Percentiles rank a stretch among this genome's conserved stretches.
phyloP scores from a whole-genome alignment of 495 filamentous ascomycete genomes.

The Penicillium manginii region DNA sequence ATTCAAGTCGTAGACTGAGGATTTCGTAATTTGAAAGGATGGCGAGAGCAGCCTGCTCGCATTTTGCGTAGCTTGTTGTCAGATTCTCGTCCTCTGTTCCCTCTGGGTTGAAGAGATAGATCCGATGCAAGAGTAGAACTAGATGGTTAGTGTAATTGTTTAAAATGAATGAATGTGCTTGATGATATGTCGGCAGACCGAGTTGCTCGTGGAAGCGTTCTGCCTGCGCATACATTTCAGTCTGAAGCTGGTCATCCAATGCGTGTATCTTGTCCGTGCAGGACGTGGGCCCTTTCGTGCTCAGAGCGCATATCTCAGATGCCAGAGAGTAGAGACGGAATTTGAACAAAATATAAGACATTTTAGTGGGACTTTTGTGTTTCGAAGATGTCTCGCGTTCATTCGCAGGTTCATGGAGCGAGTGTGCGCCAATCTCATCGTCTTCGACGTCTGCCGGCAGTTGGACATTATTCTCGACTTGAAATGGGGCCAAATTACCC shows the following conservation, averaged over 20 bases:
- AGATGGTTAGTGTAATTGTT: slow-evolving; percentile 17
- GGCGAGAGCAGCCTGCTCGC: slow-evolving; percentile 7
- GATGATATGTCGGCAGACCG: slow-evolving; percentile 13
- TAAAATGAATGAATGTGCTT: slow-evolving; percentile 15
- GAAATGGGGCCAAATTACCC: slow-evolving; percentile 8
- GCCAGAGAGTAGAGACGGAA: slow-evolving; percentile 16
- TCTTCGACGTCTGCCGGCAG: not conserved
- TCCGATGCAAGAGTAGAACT: slow-evolving; percentile 6
- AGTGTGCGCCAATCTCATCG: not conserved
- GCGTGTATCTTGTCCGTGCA: not conserved
- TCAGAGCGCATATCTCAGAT: slow-evolving; percentile 11
- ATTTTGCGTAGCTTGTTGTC: not conserved
- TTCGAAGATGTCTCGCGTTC: not conserved
- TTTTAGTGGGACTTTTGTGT: slow-evolving; percentile 3
- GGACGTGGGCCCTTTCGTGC: not conserved
- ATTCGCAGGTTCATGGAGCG: not conserved
- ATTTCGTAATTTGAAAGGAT: slow-evolving; percentile 11
- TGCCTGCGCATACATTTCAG: not conserved
- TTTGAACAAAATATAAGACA: slow-evolving; percentile 19
- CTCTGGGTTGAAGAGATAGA: not conserved
- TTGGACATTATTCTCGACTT: not conserved
- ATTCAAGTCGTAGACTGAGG: not conserved
- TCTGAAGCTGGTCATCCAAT: slow-evolving; percentile 5
- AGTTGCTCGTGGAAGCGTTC: not conserved
- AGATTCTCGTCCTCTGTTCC: not conserved